Evolutionary conservation across 805 yeast genomes (phyloP).

Genomic region (Metschnikowia bowlesiae): DNA sequence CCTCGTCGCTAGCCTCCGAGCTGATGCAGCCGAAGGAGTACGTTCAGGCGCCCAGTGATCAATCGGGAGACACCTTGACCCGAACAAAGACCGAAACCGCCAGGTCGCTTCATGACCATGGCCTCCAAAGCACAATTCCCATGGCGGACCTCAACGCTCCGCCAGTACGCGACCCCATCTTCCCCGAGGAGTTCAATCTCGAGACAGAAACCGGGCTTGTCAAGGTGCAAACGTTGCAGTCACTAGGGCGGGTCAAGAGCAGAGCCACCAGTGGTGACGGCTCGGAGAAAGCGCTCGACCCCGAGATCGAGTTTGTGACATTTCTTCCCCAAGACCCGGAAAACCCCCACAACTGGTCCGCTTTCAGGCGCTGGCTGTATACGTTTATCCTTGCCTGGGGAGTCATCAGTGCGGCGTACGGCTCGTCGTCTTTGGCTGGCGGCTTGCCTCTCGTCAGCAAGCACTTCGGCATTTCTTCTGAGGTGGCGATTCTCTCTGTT

Average conservation of each 20-base stretch:
- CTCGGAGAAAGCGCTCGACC: slow-evolving; percentile 30
- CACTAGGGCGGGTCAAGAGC: slow-evolving; percentile 51
- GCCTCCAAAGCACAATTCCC: slow-evolving; percentile 53
- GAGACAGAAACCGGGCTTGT: slow-evolving; percentile 89
- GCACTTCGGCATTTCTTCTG: slow-evolving; percentile 64
- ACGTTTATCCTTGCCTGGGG: slow-evolving; percentile 64
- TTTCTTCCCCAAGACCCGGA: slow-evolving; percentile 76
- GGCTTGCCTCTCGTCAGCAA: slow-evolving; percentile 67
- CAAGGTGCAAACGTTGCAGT: slow-evolving; percentile 67
- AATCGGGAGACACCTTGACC: slow-evolving; percentile 5
- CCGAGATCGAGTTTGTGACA: slow-evolving; percentile 80
- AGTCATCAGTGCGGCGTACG: slow-evolving; percentile 89
- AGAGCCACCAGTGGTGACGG: slow-evolving; percentile 25
- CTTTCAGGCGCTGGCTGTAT: slow-evolving; percentile 52
- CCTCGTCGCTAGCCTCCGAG: slow-evolving; percentile 8
- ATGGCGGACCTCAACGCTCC: slow-evolving; percentile 46
- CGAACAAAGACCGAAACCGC: slow-evolving; percentile 64
- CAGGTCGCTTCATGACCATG: slow-evolving; percentile 60
- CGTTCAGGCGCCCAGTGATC: slow-evolving; percentile 1
- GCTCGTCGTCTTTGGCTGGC: slow-evolving; percentile 87
- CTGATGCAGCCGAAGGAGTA: slow-evolving; percentile 14
- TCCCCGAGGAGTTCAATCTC: slow-evolving; percentile 88
- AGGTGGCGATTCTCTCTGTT: slow-evolving; percentile 75
- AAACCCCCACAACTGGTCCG: slow-evolving; percentile 85
- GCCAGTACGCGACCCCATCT: slow-evolving; percentile 59